phyloP scores from a whole-genome alignment of 306 rosid species.

The Quercus bicolor region DNA sequence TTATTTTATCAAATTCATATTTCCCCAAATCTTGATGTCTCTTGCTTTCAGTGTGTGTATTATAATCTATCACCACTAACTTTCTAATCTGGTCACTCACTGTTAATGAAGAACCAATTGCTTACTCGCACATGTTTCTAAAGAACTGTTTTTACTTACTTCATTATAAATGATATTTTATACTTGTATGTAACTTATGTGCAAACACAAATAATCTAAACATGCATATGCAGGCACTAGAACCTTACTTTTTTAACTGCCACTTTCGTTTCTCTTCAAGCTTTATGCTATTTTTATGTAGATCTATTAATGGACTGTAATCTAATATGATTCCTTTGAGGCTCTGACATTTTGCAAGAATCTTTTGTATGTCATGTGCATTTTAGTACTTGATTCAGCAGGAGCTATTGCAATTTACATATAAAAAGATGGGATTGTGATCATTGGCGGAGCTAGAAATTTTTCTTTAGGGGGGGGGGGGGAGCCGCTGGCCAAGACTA shows the following conservation, averaged over 20 bases:
- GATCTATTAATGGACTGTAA: neutral
- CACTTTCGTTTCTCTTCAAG: neutral
- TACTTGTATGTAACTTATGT: neutral
- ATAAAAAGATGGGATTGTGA: neutral
- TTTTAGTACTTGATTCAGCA: neutral
- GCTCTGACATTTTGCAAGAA: neutral
- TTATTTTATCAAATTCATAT: neutral
- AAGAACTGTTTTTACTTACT: neutral
- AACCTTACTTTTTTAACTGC: neutral
- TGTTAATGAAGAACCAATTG: neutral
- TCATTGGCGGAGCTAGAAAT: too few species aligned
- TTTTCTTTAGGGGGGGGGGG: too few species aligned
- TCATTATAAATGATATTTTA: neutral
- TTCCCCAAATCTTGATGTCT: neutral
- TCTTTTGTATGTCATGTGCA: neutral
- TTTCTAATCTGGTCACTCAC: neutral
- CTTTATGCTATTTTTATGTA: neutral
- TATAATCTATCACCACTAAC: neutral
- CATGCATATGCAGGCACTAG: neutral
- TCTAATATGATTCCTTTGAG: neutral
- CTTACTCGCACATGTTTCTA: neutral
- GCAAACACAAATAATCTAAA: neutral
- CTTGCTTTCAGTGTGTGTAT: constrained; percentile 1
- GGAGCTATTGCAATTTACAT: neutral
- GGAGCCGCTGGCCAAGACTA: too few species aligned